These are phyloP conservation scores for Candida maesae DNA, from an alignment of 805 yeast genomes.

Conservation along the genomic window DNA sequence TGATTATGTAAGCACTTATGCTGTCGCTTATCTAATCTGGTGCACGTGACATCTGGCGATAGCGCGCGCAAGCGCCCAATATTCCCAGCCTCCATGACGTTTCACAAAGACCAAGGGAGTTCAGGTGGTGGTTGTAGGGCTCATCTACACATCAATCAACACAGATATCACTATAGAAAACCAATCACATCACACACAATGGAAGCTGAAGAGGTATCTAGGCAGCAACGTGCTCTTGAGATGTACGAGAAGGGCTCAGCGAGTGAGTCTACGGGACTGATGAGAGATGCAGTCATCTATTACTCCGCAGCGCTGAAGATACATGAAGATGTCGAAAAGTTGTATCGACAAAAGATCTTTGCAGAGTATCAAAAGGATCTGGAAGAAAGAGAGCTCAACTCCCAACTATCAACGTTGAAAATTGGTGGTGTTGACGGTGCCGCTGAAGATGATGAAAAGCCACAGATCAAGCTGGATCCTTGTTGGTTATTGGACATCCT, in stretches of 20 bases:
- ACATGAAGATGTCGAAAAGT: slow-evolving; percentile 56
- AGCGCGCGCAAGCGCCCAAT: no score
- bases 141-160: no score
- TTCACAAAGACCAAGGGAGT: no score
- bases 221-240: slow-evolving; percentile 44
- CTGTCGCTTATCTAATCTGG: neutral
- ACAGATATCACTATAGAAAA: no score
- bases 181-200: neutral
- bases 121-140: no score
- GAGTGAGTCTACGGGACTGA: slow-evolving; percentile 67
- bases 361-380: slow-evolving; percentile 36
- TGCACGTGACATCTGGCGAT: no score
- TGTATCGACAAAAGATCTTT: slow-evolving; percentile 55
- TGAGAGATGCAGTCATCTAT: slow-evolving; percentile 76
- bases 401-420: slow-evolving; percentile 1
- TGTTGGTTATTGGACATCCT: slow-evolving; percentile 40
- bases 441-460: no score
- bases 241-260: slow-evolving; percentile 67
- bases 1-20: neutral
- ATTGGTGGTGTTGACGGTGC: slow-evolving; percentile 6
- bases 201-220: neutral
- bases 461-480: slow-evolving; percentile 27
- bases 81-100: no score
- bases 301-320: slow-evolving; percentile 66
- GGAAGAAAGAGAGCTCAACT: slow-evolving; percentile 3